Evolutionary conservation across 495 filamentous ascomycete species (phyloP), one percentile per base, ranked within the genome.

Genomic region (Penicillium flavigenum): DNA sequence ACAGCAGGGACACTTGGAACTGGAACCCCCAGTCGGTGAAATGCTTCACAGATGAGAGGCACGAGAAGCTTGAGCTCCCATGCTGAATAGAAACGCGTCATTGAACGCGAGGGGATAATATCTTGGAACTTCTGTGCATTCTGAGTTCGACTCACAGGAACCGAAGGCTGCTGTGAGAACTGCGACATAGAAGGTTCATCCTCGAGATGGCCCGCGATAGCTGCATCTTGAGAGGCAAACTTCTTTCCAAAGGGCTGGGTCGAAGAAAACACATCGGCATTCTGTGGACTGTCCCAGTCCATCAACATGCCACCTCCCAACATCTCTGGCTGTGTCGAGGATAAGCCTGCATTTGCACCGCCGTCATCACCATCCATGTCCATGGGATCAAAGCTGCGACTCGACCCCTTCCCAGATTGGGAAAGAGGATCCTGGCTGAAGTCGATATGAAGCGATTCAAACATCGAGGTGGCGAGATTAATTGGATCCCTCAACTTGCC

Each of bases 131-230:
- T 83, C 50, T 86, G 86, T 6, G 94, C 94, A 51, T 86, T 86
- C 67, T 99, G 94, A 12, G 94, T 99, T 42, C 85, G 81, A 58
- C 77, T 89, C 11, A 96, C 63, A 1, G 91, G 90, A 1, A 96
- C 86, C n/a, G 84, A 80, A 5, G 91, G 92, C 7, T 81, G 83
- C 26, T 86, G 80, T 8, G 90, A 87, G 81, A 99, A 98, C 72
- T 99, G 94, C 27, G 84, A 88, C 86, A 97, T 89, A 36, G 86
- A 86, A 8, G 92, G 94, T 67, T 98, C 94, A 63, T 96, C 90
- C 51, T 86, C 84, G 10, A 98, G 83, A 52, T 81, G 76, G 50
- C 84, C 82, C 51, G 84, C 82, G 57, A 85, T 75, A 44, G 61
- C 62, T 38, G 66, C 56, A 57, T 71, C 63, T 61, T 79, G 56